Evolutionary conservation across 2,329 filamentous ascomycete species (phyloP).

Genomic region (Microdochium nivale): DNA sequence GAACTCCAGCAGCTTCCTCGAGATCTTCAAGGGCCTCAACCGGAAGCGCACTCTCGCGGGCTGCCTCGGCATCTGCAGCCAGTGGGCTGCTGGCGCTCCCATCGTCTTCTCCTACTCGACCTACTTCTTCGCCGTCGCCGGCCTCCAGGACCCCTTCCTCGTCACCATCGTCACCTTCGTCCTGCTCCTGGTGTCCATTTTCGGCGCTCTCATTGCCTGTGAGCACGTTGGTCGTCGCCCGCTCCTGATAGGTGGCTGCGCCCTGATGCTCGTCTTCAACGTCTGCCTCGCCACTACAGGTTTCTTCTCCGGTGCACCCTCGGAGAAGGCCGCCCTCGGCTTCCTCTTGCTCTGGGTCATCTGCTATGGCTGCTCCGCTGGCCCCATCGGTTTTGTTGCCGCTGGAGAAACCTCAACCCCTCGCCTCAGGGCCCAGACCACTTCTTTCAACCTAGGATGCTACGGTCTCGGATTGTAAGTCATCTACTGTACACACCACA

Average conservation of each 20-base stretch:
- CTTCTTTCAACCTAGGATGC: not conserved
- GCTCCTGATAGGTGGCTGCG: not conserved
- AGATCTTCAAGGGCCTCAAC: not conserved
- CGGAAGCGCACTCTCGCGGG: not conserved
- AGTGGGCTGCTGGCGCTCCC: not conserved
- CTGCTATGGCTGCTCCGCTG: not conserved
- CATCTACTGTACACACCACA: not conserved
- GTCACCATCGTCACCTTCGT: not conserved
- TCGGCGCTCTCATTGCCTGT: not conserved
- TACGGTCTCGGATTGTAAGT: not conserved
- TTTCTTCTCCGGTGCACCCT: not conserved
- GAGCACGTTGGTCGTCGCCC: not conserved
- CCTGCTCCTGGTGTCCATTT: not conserved
- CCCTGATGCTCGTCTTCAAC: not conserved
- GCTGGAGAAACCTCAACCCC: not conserved
- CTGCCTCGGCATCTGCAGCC: not conserved
- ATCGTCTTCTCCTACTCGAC: not conserved
- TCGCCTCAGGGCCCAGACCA: not conserved
- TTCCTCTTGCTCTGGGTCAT: not conserved
- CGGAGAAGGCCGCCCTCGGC: not conserved
- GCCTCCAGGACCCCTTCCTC: not conserved
- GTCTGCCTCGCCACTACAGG: not conserved
- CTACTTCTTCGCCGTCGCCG: not conserved
- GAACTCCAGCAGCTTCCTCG: not conserved
- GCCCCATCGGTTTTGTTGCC: not conserved